phyloP scores from a whole-genome alignment of 2,329 filamentous ascomycete species.

The Cadophora luteo-olivacea region DNA sequence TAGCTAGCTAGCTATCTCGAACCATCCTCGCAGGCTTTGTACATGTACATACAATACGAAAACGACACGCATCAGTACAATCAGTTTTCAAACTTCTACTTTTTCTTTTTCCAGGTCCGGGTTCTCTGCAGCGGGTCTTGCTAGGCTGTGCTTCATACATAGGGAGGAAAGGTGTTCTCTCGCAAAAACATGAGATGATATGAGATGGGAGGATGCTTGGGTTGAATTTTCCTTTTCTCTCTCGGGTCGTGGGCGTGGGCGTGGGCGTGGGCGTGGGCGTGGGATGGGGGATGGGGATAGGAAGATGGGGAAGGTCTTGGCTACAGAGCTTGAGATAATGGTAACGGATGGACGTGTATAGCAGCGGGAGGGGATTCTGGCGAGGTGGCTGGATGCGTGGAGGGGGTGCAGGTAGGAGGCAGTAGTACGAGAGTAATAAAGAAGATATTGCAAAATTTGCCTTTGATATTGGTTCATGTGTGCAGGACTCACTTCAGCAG shows the following conservation, averaged over 20 bases:
- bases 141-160: slow-evolving; percentile 21
- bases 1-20: neutral
- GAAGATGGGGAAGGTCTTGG: neutral
- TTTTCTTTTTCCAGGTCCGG: slow-evolving; percentile 2
- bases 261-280: too few species aligned
- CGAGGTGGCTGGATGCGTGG: neutral
- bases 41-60: slow-evolving; percentile 19
- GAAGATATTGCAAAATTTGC: neutral
- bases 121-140: slow-evolving; percentile 34
- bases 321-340: neutral
- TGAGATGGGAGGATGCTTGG: neutral
- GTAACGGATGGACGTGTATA: neutral
- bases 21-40: neutral
- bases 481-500: too few species aligned
- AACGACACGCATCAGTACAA: slow-evolving; percentile 3
- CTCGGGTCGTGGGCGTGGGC: too few species aligned
- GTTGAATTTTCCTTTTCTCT: too few species aligned
- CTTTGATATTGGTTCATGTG: neutral
- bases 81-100: neutral
- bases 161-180: slow-evolving; percentile 7
- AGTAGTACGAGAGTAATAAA: neutral
- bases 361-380: neutral
- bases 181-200: neutral
- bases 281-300: neutral
- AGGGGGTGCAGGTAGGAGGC: neutral